phyloP scores from a whole-genome alignment of 2,329 filamentous ascomycete genomes.

The Colletotrichum noveboracense region DNA sequence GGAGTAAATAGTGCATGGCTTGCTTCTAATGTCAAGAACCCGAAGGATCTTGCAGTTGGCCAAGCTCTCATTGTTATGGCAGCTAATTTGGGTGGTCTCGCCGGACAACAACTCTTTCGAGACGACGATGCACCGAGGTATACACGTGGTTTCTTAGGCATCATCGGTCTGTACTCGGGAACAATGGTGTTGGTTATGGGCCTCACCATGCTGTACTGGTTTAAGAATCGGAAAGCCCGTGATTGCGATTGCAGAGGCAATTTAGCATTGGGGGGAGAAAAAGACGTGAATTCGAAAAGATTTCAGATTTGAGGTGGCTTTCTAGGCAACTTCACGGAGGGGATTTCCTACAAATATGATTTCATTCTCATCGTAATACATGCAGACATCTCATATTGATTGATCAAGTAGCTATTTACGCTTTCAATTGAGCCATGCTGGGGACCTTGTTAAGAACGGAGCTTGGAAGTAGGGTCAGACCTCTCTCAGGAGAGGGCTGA shows the following conservation, averaged over 20 bases:
- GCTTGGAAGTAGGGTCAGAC: neutral
- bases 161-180: neutral
- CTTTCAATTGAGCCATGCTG: neutral
- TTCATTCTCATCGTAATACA: neutral
- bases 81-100: neutral
- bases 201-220: neutral
- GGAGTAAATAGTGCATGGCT: neutral
- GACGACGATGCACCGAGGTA: neutral
- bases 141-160: neutral
- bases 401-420: neutral
- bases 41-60: neutral
- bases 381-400: neutral
- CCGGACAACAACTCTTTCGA: neutral
- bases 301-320: neutral
- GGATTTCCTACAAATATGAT: neutral
- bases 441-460: neutral
- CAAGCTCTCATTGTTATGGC: neutral
- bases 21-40: neutral
- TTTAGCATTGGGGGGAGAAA: neutral
- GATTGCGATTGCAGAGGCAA: neutral
- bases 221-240: neutral
- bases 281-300: neutral
- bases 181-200: neutral
- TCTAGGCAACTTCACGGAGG: neutral
- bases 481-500: constrained; percentile 24